Base-by-base conservation (phyloP, 495 filamentous ascomycete species). In the Platismatia glauca region DNA sequence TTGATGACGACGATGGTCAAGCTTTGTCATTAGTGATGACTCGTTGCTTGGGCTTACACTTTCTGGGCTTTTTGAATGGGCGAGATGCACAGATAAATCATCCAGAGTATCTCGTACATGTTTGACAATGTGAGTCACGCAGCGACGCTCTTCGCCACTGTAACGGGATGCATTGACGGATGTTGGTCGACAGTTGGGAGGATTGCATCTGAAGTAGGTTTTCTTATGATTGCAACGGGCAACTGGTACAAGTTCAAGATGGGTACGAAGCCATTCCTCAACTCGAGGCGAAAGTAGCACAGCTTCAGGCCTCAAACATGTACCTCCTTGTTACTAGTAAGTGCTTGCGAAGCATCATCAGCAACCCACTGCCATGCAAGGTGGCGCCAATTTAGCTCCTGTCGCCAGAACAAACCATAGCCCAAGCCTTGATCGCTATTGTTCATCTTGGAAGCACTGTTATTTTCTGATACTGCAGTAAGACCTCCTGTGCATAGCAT, bases 361-460 rank as follows among this genome's bases (percentile, higher is more conserved):
- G 77, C 73, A 2, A 78, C 77, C 79, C 86, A 95, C 69, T 95
- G 86, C 83, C 91, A 98, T 20, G 85, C 88, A 58, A 96, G 72
- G 63, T 91, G 79, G 62, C 88, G 88, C 95, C 95, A 97, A 73
- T 98, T 98, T 64, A 97, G 75, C 74, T 97, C 91, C 58, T 86
- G 85, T 33, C 92, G 83, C 90, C 91, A 97, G 73, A 91, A 94
- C 18, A 98, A 76, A 3, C 94, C 94, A 66, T 95, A 90, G 3
- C 85, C 83, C 31, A 81, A 78, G 2, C 79, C 77, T 3, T 70
- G 62, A 16, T 70, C 69, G 5, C 69, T 73, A 46, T 69, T 55
- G 16, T 66, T 67, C 4, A 64, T 62, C 24, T 64, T 64, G 18
- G 60, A 71, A 20, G 66, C 64, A 58, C n/a, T 35, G 58, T 55